These are phyloP conservation scores for Acorus gramineus DNA, from an alignment of 106 monocot species.

Conservation along the genomic window DNA sequence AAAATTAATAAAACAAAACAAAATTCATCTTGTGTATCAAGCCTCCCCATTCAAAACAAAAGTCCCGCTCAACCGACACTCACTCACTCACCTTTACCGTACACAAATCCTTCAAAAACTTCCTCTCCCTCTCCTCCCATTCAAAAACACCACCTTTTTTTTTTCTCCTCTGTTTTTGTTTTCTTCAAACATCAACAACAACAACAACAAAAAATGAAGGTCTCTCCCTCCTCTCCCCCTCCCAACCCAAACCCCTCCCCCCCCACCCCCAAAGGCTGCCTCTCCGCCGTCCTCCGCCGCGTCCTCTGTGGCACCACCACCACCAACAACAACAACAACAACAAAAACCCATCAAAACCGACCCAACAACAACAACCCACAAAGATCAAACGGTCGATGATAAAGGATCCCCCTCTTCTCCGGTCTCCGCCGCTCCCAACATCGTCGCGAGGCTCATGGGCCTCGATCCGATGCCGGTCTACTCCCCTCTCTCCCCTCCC, in stretches of 20 bases:
- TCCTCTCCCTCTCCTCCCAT: no score
- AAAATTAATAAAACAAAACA: no score
- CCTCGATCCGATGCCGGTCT: conserved; percentile 23
- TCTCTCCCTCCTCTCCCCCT: conserved; percentile 3
- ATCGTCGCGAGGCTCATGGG: conserved; percentile 42
- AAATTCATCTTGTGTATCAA: no score
- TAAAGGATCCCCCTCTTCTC: no score
- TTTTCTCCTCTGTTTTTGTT: no score
- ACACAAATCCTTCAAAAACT: no score
- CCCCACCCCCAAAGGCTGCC: conserved; percentile 2
- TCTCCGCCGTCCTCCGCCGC: conserved; percentile 12
- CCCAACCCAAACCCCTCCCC: conserved; percentile 1
- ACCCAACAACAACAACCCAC: no score
- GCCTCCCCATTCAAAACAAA: no score
- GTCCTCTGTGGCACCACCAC: conserved; percentile 5
- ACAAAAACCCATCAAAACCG: not conserved
- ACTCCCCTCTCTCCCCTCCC: not conserved
- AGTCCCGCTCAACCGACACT: no score
- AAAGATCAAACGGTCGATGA: not conserved
- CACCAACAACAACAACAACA: not conserved
- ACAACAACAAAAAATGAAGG: not conserved
- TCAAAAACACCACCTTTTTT: no score
- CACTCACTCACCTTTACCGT: no score
- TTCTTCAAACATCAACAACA: no score
- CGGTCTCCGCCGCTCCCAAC: conserved; percentile 2